Base-by-base conservation (phyloP, 2,329 filamentous ascomycete genomes). In the Grosmannia serpens region DNA sequence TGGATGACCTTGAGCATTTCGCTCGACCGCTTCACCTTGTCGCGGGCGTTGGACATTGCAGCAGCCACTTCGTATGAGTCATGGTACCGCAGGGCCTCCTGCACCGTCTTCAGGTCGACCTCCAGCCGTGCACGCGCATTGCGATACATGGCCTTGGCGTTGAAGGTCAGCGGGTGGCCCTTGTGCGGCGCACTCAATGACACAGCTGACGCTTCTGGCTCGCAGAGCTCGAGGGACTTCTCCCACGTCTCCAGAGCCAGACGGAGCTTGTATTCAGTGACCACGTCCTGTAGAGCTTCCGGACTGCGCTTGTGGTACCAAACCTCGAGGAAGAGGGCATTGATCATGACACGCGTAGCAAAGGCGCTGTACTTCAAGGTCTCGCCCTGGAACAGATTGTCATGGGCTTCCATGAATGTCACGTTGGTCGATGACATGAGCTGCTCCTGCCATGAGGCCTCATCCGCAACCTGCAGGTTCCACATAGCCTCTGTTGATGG, bases 1-100 rank as follows among this genome's bases (percentile, higher is more conserved):
- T 97, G 87, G 62, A 99, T 95, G 67, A 97, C 91, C 75, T 96
- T 95, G 78, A 96, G 88, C 92, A 97, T 97, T 73, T 97, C 92
- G 67, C 88, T 85, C 24, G 91, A 95, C 64, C 94, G 87, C 81
- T 94, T 94, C 64, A 99, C 91, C 71, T 89, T 90, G 72, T 96
- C 90, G 63, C 92, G 86, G 55, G 92, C 91, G 64, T 90, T 87
- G 9, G 91, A 95, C 94, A 99, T 99, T 62, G 91, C 91, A 53
- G 89, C 91, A 24, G 91, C 94, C 60, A 99, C 92, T 72, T 99
- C 94, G 69, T 95, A 97, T 1, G 91, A 89, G 66, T 96, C 92
- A 71, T 99, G 94, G 71, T 97, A 97, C 59, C 94, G 88, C 59
- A 99, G 81, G 27, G 92, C 94, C 76, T 97, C 94, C 73, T 99